phyloP scores from a whole-genome alignment of 163 green algal genomes.

The Picocystis sp. region DNA sequence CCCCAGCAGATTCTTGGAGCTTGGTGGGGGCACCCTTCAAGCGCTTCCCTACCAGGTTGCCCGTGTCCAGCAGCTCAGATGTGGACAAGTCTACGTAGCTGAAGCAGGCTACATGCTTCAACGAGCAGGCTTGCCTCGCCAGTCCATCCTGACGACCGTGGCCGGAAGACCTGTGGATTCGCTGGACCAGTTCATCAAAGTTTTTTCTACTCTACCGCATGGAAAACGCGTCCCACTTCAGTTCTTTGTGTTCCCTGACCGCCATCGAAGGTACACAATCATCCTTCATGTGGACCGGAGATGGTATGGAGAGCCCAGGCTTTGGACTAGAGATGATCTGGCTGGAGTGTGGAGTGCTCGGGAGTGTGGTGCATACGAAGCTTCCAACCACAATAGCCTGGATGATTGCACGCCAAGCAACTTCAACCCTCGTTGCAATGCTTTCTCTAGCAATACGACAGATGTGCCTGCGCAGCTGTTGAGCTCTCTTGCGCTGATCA shows the following conservation, averaged over 20 bases:
- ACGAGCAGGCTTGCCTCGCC: not conserved
- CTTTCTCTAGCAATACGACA: no score
- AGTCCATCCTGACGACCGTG: not conserved
- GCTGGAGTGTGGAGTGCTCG: constrained; percentile 24
- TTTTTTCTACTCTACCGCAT: not conserved
- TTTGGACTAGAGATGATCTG: constrained; percentile 51
- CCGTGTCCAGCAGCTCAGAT: constrained; percentile 15
- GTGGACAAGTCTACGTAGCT: constrained; percentile 55
- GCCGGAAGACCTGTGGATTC: not conserved
- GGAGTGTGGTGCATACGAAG: no score
- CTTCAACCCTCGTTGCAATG: no score
- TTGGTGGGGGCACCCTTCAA: constrained; percentile 44
- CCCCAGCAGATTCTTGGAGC: constrained; percentile 43
- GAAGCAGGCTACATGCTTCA: constrained; percentile 43
- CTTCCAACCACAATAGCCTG: no score
- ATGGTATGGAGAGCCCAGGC: constrained; percentile 44
- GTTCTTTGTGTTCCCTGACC: constrained; percentile 1
- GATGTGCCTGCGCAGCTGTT: constrained; percentile 1
- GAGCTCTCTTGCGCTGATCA: constrained; percentile 23
- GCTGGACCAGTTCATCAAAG: not conserved
- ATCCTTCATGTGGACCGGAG: constrained; percentile 2
- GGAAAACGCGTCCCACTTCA: constrained; percentile 7
- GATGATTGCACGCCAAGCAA: no score
- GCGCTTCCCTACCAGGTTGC: constrained; percentile 76
- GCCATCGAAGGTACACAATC: not conserved